Evolutionary conservation across 441 rosid species (phyloP).

Genomic region (Eutrema salsugineum): DNA sequence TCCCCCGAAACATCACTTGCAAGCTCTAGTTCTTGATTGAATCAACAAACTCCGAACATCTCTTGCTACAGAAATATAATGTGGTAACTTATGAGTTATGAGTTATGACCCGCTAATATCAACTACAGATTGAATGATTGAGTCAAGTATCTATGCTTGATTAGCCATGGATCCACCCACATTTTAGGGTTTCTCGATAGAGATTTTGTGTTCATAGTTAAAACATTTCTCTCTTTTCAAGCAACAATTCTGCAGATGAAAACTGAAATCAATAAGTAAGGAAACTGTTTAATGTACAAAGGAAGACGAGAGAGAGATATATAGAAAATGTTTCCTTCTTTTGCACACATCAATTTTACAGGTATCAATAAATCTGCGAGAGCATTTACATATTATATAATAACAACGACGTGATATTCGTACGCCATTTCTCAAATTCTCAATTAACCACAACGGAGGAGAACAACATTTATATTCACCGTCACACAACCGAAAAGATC

Average conservation of each 20-base stretch:
- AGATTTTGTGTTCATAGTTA: background rate
- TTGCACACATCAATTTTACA: constrained; percentile 1
- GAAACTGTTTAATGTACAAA: background rate
- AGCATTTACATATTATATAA: constrained; percentile 21
- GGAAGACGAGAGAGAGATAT: background rate
- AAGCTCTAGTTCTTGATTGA: background rate
- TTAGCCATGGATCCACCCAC: background rate
- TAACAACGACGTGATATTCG: constrained; percentile 7
- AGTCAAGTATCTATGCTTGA: background rate
- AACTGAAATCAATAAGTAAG: background rate
- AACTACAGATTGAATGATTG: no score
- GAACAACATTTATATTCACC: background rate
- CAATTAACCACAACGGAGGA: no score
- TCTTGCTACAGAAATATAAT: background rate
- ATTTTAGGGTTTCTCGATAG: constrained; percentile 2
- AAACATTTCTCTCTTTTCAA: background rate
- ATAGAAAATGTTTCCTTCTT: background rate
- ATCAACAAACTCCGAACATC: background rate
- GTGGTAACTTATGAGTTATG: background rate
- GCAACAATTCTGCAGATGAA: background rate
- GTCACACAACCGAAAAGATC: background rate
- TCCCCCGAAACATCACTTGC: no score
- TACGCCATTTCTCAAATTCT: background rate
- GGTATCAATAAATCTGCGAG: constrained; percentile 1
- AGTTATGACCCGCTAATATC: background rate